Conservation (phyloP, 257 asterid species). For the Buddleja alternifolia region DNA sequence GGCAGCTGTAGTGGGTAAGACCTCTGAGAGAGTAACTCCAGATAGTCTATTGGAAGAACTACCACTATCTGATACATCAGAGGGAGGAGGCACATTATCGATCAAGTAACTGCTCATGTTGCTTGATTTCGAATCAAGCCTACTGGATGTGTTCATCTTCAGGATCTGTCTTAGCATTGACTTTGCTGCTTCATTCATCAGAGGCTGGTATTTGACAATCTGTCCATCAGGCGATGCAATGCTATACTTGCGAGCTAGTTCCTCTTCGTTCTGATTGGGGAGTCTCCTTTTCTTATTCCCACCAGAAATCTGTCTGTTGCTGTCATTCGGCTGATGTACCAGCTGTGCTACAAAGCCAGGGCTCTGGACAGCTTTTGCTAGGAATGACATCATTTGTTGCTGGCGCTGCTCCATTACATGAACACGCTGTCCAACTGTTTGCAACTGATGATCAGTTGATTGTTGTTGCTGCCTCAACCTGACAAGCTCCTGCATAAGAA, state of each 20-base stretch:
- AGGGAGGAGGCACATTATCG: slow-evolving; percentile 42
- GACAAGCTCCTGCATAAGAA: slow-evolving; percentile 86
- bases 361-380: slow-evolving; percentile 85
- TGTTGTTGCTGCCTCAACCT: slow-evolving; percentile 82
- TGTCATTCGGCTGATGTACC: slow-evolving; percentile 63
- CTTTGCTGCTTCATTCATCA: slow-evolving; percentile 82
- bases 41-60: slow-evolving; percentile 51
- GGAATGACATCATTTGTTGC: slow-evolving; percentile 86
- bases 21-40: slow-evolving; percentile 67
- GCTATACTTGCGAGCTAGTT: slow-evolving; percentile 36
- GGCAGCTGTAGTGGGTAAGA: slow-evolving; percentile 39
- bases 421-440: slow-evolving; percentile 74
- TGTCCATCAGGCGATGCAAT: slow-evolving; percentile 56
- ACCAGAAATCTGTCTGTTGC: slow-evolving; percentile 55
- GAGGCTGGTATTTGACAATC: slow-evolving; percentile 67
- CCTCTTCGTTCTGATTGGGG: slow-evolving; percentile 63
- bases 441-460: slow-evolving; percentile 65
- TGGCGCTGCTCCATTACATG: slow-evolving; percentile 80
- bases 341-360: slow-evolving; percentile 77
- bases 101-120: slow-evolving; percentile 52
- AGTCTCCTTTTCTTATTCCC: slow-evolving; percentile 76
- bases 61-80: slow-evolving; percentile 43
- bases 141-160: slow-evolving; percentile 51
- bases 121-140: slow-evolving; percentile 50
- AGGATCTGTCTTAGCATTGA: slow-evolving; percentile 62